Evolutionary conservation across 495 filamentous ascomycete genomes (phyloP).

Genomic region (Antarctomyces pellizariae): DNA sequence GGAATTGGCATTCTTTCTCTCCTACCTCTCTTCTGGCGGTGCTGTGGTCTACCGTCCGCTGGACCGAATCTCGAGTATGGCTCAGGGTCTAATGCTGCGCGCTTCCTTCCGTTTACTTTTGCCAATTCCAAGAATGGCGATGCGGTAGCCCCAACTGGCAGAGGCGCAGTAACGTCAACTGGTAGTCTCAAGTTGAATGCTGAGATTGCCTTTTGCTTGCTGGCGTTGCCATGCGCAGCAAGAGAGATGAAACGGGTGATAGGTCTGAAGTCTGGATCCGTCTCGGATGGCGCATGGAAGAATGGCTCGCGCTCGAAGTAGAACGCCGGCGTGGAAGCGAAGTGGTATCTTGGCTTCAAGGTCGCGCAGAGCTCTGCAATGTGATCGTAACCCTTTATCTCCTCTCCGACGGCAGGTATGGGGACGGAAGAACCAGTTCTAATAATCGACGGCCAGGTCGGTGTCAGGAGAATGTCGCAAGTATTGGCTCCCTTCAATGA

Average conservation of each 20-base stretch:
- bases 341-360: constrained; percentile 73
- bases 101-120: constrained; percentile 27
- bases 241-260: constrained; percentile 79
- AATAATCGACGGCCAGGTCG: constrained; percentile 58
- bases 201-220: constrained; percentile 69
- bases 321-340: constrained; percentile 39
- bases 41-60: constrained; percentile 11
- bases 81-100: constrained; percentile 30
- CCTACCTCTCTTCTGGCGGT: constrained; percentile 22
- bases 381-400: constrained; percentile 18
- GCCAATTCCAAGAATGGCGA: constrained; percentile 30
- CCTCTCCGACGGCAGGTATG: constrained; percentile 19
- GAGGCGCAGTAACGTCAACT: constrained; percentile 25
- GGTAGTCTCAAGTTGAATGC: constrained; percentile 61
- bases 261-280: constrained; percentile 24
- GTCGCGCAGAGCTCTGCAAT: constrained; percentile 51
- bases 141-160: constrained; percentile 44
- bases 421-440: constrained; percentile 32
- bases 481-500: constrained; percentile 44
- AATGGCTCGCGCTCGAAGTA: constrained; percentile 90
- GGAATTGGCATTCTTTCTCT: constrained; percentile 30
- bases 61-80: constrained; percentile 36
- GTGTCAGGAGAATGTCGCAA: constrained; percentile 70
- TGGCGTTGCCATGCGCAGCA: constrained; percentile 44
- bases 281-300: constrained; percentile 39